Evolutionary conservation across 2,329 filamentous ascomycete species (phyloP), one percentile per base, ranked within the genome.

Genomic region (Trichoderma afroharzianum): DNA sequence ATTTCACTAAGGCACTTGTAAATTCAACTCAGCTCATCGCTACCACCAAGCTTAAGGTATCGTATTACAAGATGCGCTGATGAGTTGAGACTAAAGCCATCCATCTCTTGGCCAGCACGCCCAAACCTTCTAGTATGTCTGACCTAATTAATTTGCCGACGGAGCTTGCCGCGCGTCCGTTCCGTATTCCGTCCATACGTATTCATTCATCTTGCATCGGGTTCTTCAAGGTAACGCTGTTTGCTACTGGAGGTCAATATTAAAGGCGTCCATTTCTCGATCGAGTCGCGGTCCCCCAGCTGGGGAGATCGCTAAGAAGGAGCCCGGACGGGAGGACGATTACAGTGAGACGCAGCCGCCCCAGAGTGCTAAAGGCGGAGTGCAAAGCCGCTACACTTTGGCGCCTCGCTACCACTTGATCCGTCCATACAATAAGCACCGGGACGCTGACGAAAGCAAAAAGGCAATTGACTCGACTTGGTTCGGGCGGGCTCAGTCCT

Each of bases 371-470:
- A 55, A 47, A 26, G 28, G 12, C 43, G 47, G 4, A 66, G 43
- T 47, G 55, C 24, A 59, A 59, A 68, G 64, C 26, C 64, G 55
- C 64, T 68, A 28, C 36, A 33, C 36, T 32, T 26, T 67, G 63
- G 63, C 63, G 63, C 55, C 55, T 61, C 55, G 14, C 53, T 61
- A 21, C 55, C 15, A 15, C 11, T 11, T 28, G 18, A 18, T 12
- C 26, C 55, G 11, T 11, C 15, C 26, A 12, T 32, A 33, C 32
- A n/a, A n/a, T 21, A 61, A 50, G 64, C 64, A 59, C 53, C 53
- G 11, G 39, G 53, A 68, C 55, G 55, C 64, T 68, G 55, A 61
- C 64, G 63, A 61, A 68, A 32, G 64, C 64, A 59, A 59, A 58
- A 36, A 50, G 28, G 53, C 21, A 15, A 58, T 43, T 55, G 64